Percentiles rank a stretch among this genome's conserved stretches.
Conservation (phyloP, 2,329 filamentous ascomycete species). For the Aureobasidium sp. region DNA sequence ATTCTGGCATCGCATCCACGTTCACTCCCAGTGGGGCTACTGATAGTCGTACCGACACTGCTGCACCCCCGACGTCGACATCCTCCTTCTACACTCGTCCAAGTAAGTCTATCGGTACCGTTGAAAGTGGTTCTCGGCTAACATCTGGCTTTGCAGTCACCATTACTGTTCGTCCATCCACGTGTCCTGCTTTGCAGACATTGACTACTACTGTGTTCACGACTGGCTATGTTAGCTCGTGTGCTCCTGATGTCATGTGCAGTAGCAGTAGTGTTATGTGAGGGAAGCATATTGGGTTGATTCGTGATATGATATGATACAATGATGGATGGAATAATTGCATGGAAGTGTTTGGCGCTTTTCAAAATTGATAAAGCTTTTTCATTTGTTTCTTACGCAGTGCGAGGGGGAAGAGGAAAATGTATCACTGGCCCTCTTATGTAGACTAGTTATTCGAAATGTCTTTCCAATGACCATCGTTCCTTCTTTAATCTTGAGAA, state of each 20-base stretch:
- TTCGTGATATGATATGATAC: too few relatives aligned
- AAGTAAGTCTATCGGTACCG: background rate
- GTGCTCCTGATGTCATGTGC: conserved; percentile 1
- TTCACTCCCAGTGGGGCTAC: background rate
- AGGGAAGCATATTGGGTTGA: background rate
- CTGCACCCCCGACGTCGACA: background rate
- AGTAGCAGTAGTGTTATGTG: background rate
- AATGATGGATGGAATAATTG: too few relatives aligned
- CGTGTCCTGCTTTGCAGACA: conserved; percentile 6
- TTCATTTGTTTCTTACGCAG: too few relatives aligned
- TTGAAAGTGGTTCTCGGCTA: too few relatives aligned
- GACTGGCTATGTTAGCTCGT: conserved; percentile 2
- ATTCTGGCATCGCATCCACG: conserved; percentile 15
- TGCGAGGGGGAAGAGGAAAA: too few relatives aligned
- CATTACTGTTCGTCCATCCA: conserved; percentile 6
- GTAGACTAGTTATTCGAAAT: too few relatives aligned
- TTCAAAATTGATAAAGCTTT: too few relatives aligned
- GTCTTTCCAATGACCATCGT: too few relatives aligned
- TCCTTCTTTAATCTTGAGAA: too few relatives aligned
- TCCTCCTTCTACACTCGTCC: conserved; percentile 4
- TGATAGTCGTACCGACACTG: background rate
- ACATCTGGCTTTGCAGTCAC: background rate
- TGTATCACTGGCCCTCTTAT: too few relatives aligned
- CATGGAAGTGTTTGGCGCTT: too few relatives aligned
- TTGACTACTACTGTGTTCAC: conserved; percentile 9